phyloP scores from a whole-genome alignment of 31 red algal genomes.

The Pterothamnion heteromorphum region DNA sequence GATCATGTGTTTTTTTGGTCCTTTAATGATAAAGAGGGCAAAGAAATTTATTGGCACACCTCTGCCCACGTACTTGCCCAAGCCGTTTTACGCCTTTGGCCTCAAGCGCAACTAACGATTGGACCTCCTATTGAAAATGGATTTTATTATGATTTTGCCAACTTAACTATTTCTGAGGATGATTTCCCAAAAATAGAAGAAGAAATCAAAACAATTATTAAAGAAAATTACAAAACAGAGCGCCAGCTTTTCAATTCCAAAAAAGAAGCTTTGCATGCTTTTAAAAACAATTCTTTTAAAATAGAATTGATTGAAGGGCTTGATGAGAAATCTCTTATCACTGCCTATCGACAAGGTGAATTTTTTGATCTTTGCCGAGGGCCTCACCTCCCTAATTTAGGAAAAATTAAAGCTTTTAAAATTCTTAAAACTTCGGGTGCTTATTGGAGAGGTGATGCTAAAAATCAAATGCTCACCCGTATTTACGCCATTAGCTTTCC shows the following conservation, averaged over 20 bases:
- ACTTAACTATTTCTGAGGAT: too few species aligned
- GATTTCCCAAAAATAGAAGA: slow-evolving; percentile 33
- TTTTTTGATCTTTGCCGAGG: slow-evolving; percentile 87
- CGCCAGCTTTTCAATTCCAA: slow-evolving; percentile 53
- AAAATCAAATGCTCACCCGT: slow-evolving; percentile 72
- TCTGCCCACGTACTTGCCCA: neutral
- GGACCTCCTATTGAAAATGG: slow-evolving; percentile 1
- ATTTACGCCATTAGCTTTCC: slow-evolving; percentile 87
- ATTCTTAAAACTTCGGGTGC: slow-evolving; percentile 74
- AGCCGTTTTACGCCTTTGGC: neutral
- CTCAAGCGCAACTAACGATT: neutral
- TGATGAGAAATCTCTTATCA: slow-evolving; percentile 57
- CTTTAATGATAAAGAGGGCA: too few species aligned
- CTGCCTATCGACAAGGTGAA: slow-evolving; percentile 63
- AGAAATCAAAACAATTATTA: slow-evolving; percentile 72
- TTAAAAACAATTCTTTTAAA: slow-evolving; percentile 58
- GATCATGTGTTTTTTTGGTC: too few species aligned
- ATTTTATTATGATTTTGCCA: slow-evolving; percentile 4
- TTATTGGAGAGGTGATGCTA: slow-evolving; percentile 85
- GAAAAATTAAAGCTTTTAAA: slow-evolving; percentile 57
- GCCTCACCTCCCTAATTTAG: slow-evolving; percentile 70
- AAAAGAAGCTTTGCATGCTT: slow-evolving; percentile 59
- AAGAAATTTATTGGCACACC: neutral
- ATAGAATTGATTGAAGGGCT: slow-evolving; percentile 72
- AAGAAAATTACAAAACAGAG: slow-evolving; percentile 46